Conservation (phyloP, 1,284 basidiomycete species). For the Naganishia sp. region DNA sequence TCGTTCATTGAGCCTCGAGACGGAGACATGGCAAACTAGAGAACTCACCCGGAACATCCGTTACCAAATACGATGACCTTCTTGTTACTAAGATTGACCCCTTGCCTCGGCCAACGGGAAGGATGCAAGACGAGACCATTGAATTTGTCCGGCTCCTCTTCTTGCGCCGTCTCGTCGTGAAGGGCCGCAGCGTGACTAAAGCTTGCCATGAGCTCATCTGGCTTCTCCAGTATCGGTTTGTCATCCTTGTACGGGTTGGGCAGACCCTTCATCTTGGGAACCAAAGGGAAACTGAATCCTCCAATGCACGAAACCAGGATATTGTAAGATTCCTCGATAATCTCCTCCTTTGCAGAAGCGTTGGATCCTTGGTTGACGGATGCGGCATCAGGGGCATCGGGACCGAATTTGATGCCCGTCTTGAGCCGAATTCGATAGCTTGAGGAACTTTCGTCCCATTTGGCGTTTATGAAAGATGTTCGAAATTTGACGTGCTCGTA, state of each 20-base stretch:
- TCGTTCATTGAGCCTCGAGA: neutral
- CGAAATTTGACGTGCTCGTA: conserved; percentile 28
- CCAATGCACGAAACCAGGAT: conserved; percentile 40
- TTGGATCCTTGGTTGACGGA: conserved; percentile 3
- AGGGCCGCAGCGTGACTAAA: conserved; percentile 15
- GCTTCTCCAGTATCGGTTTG: conserved; percentile 21
- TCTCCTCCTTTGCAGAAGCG: neutral
- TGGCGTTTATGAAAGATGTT: conserved; percentile 30
- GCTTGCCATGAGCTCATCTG: conserved; percentile 7
- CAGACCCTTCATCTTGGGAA: conserved; percentile 36
- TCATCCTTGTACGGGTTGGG: conserved; percentile 29
- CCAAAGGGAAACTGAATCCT: conserved; percentile 38
- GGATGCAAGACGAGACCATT: conserved; percentile 36
- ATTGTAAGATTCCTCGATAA: conserved; percentile 15
- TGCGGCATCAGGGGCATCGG: conserved; percentile 6
- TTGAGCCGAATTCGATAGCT: conserved; percentile 21
- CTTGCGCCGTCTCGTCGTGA: neutral
- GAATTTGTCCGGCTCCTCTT: conserved; percentile 32
- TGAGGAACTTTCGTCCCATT: conserved; percentile 23
- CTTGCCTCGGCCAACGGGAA: conserved; percentile 32
- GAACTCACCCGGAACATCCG: conserved; percentile 36
- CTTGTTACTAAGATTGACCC: conserved; percentile 35
- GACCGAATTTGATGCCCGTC: conserved; percentile 13
- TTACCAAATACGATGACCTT: conserved; percentile 39
- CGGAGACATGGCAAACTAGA: neutral